Evolutionary conservation across 495 filamentous ascomycete genomes (phyloP), one percentile per base, ranked within the genome.

Genomic region (Penicillium dipodomyicola): DNA sequence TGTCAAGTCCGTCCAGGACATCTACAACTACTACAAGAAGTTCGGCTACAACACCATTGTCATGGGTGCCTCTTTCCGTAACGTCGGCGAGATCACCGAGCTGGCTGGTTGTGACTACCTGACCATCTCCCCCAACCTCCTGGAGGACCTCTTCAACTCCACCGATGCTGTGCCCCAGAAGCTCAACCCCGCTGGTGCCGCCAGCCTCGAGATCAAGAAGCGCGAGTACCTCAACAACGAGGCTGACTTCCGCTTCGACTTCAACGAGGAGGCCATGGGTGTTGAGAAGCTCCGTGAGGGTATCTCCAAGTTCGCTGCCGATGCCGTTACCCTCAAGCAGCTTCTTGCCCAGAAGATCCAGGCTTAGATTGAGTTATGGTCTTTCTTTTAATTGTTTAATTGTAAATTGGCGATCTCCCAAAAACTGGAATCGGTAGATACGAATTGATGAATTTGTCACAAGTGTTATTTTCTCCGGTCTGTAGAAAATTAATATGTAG

Each of bases 1-100:
- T 77, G 94, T 99, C 77, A 87, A 92, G 81, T 91, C 87, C 65
- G 95, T 99, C 66, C 84, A 96, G 84, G 68, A 64, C 72, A 99
- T 99, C 82, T 99, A 88, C 88, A 96, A 99, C 82, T 99, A 99
- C 89, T 99, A 99, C 87, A 99, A 99, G 90, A 99, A 97, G 83
- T 88, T 81, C 76, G 91, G 88, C 68, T 97, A 99, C 85, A 92
- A 94, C 65, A 98, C 94, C 73, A 96, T 96, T 67, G 94, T 99
- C 72, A 99, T 99, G 94, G 94, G 94, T 69, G 94, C 94, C 61
- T 96, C 92, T 14, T 99, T 99, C 90, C 83, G 94, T 67, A 96
- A 89, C 79, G 76, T 79, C 52, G 94, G 94, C 60, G 94, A 99
- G 81, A 96, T 99, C 77, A 96, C 88, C 43, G 95, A 99, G 83